Evolutionary conservation across 495 filamentous ascomycete species (phyloP).

Genomic region (Immersiella caudata): DNA sequence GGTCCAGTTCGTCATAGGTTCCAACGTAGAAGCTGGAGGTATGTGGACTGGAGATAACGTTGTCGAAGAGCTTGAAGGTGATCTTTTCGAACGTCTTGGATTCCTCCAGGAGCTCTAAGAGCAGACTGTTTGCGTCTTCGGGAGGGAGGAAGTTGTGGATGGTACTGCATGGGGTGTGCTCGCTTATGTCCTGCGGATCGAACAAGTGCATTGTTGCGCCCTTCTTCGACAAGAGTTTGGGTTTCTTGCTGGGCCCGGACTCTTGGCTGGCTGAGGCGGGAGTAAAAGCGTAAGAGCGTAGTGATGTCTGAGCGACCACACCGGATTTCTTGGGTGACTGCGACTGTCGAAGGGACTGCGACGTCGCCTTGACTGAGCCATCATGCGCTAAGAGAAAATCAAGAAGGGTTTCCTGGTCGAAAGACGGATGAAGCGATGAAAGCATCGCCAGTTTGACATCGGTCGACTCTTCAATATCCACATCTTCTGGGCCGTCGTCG

Average conservation of each 20-base stretch:
- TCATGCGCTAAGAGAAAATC: slow-evolving; percentile 77
- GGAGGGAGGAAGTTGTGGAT: slow-evolving; percentile 86
- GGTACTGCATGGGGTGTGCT: slow-evolving; percentile 83
- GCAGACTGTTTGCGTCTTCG: slow-evolving; percentile 68
- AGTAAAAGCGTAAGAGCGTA: slow-evolving; percentile 51
- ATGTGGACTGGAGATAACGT: slow-evolving; percentile 79
- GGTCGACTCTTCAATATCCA: slow-evolving; percentile 66
- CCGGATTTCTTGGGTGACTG: slow-evolving; percentile 37
- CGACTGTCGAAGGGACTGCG: slow-evolving; percentile 50
- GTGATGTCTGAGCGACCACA: slow-evolving; percentile 60
- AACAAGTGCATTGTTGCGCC: slow-evolving; percentile 83
- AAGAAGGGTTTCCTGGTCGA: slow-evolving; percentile 67
- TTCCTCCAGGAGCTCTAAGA: slow-evolving; percentile 76
- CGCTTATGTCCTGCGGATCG: slow-evolving; percentile 73
- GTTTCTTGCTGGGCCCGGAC: slow-evolving; percentile 39
- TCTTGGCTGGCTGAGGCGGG: slow-evolving; percentile 31
- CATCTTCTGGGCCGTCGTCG: not conserved
- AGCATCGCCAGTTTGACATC: slow-evolving; percentile 87
- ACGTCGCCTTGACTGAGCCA: slow-evolving; percentile 71
- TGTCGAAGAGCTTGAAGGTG: slow-evolving; percentile 84
- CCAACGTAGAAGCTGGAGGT: slow-evolving; percentile 81
- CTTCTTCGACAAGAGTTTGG: slow-evolving; percentile 65
- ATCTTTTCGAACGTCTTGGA: slow-evolving; percentile 70
- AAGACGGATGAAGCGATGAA: slow-evolving; percentile 68
- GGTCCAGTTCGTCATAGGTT: slow-evolving; percentile 59